A percentile compares a stretch with the other conserved stretches of the same genome.
Evolutionary conservation across 2,329 filamentous ascomycete genomes (phyloP).

Genomic region (Colletotrichum navitas): DNA sequence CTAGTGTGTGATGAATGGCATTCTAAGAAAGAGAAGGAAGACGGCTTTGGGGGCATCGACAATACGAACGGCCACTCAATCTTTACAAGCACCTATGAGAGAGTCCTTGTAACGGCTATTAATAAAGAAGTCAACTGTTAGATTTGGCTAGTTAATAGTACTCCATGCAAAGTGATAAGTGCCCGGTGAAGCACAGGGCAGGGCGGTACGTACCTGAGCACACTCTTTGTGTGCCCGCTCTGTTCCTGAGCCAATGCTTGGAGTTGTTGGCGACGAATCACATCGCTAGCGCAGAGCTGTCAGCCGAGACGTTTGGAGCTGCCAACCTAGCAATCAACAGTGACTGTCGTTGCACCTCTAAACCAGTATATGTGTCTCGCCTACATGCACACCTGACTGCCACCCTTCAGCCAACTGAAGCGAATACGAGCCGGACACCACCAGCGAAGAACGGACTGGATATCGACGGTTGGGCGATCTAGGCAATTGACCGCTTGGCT

Average conservation of each 20-base stretch:
- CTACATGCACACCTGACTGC: conserved; percentile 5
- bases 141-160: neutral
- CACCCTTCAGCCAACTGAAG: conserved; percentile 7
- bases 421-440: conserved; percentile 5
- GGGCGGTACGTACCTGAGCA: conserved; percentile 29
- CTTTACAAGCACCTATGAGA: neutral
- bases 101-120: neutral
- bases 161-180: neutral
- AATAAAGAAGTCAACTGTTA: neutral
- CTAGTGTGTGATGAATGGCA: no score
- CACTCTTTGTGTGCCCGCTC: neutral
- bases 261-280: conserved; percentile 30
- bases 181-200: conserved; percentile 7
- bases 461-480: neutral
- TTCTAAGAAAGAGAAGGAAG: no score
- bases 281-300: conserved; percentile 40
- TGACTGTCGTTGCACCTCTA: conserved; percentile 27
- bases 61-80: neutral
- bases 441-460: neutral
- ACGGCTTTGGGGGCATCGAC: neutral
- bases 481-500: conserved; percentile 20
- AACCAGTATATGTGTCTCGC: conserved; percentile 35
- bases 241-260: conserved; percentile 3
- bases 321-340: conserved; percentile 41
- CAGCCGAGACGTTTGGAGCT: conserved; percentile 37